phyloP scores from a whole-genome alignment of 768 basidiomycete species.

The Exsudoporus frostii region DNA sequence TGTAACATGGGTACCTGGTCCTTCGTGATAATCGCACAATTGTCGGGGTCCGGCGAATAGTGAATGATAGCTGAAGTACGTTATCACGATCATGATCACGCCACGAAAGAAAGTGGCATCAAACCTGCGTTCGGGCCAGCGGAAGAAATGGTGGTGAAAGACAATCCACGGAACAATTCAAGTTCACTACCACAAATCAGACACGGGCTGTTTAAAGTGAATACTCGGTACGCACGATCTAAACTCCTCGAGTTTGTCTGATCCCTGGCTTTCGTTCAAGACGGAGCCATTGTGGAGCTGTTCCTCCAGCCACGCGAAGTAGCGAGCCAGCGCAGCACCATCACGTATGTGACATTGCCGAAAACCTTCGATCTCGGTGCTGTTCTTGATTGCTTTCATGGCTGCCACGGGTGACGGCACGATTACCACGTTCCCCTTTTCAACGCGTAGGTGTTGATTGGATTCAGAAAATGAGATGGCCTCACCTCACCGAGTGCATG shows the following conservation, averaged over 20 bases:
- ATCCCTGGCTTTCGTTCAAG: constrained; percentile 77
- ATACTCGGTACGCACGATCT: constrained; percentile 59
- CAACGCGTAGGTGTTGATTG: neutral
- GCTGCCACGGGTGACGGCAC: constrained; percentile 73
- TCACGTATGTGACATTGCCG: constrained; percentile 86
- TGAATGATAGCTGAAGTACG: constrained; percentile 77
- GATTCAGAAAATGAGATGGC: neutral
- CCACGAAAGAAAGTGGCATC: constrained; percentile 14
- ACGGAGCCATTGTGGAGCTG: constrained; percentile 58
- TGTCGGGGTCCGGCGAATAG: constrained; percentile 74
- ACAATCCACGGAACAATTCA: constrained; percentile 78
- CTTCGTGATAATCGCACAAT: constrained; percentile 71
- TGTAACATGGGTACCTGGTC: constrained; percentile 51
- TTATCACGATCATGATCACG: neutral
- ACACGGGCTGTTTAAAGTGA: neutral
- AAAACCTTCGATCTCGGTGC: constrained; percentile 84
- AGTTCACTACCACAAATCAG: constrained; percentile 52
- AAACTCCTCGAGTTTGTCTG: constrained; percentile 74
- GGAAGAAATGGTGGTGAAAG: constrained; percentile 90
- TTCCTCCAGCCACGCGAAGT: constrained; percentile 95
- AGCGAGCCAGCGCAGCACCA: constrained; percentile 80
- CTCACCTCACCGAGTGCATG: constrained; percentile 71
- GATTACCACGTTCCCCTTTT: constrained; percentile 56
- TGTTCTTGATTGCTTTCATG: constrained; percentile 78
- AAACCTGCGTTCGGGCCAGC: constrained; percentile 88